Evolutionary conservation across 2,329 filamentous ascomycete species (phyloP).

Genomic region (Aspergillus luchuensis): DNA sequence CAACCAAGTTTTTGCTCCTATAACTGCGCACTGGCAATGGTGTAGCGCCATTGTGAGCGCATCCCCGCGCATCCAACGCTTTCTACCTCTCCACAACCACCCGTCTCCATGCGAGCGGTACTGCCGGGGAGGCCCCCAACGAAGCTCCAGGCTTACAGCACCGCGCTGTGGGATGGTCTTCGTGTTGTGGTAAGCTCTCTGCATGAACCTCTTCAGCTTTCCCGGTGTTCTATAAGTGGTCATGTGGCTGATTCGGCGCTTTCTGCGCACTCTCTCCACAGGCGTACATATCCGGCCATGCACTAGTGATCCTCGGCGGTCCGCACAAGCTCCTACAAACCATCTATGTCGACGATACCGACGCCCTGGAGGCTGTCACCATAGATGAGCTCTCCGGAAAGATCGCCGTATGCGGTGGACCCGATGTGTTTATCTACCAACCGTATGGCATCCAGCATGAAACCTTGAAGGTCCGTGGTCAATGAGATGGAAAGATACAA

Average conservation of each 20-base stretch:
- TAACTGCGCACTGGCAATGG: conserved; percentile 31
- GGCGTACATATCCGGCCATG: conserved; percentile 88
- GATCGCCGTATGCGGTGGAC: conserved; percentile 73
- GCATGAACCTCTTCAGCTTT: not conserved
- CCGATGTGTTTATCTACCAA: conserved; percentile 73
- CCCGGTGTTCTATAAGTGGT: not conserved
- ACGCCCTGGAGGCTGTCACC: conserved; percentile 71
- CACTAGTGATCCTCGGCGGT: conserved; percentile 78
- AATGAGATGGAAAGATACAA: conserved; percentile 16
- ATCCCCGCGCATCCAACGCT: conserved; percentile 26
- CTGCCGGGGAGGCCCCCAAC: conserved; percentile 77
- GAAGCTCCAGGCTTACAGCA: conserved; percentile 75
- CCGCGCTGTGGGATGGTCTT: conserved; percentile 70
- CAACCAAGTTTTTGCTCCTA: not conserved
- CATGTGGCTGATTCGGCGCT: conserved; percentile 14
- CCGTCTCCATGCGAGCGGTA: conserved; percentile 71
- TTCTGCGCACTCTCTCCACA: conserved; percentile 40
- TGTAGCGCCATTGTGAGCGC: conserved; percentile 32
- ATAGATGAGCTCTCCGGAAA: conserved; percentile 82
- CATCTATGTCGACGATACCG: conserved; percentile 77
- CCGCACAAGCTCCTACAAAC: conserved; percentile 80
- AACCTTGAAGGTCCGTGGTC: conserved; percentile 65
- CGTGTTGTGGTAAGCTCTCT: conserved; percentile 68
- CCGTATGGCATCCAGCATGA: conserved; percentile 72
- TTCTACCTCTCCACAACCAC: conserved; percentile 20